phyloP scores from a whole-genome alignment of 371 early-diverging fungal genomes.

The Rhizopus stolonifer region DNA sequence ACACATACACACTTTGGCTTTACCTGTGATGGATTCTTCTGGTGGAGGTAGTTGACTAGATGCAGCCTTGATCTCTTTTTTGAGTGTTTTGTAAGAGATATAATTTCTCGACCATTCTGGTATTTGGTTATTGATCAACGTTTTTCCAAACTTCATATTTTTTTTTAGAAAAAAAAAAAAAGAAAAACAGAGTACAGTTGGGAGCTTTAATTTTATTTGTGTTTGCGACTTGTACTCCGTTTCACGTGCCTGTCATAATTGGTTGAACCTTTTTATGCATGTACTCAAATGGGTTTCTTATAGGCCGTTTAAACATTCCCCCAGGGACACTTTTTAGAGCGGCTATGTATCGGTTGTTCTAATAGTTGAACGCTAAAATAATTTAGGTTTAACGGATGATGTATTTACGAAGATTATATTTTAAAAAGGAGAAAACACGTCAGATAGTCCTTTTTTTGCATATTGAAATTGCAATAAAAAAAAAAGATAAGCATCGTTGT shows the following conservation, averaged over 20 bases:
- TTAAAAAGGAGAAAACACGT: too few relatives aligned
- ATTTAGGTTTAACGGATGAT: too few relatives aligned
- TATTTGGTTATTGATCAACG: conserved; percentile 58
- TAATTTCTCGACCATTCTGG: conserved; percentile 75
- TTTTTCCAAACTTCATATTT: conserved; percentile 75
- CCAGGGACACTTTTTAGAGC: background rate
- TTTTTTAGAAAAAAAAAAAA: conserved; percentile 4
- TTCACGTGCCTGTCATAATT: background rate
- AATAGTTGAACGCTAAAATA: too few relatives aligned
- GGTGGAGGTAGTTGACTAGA: conserved; percentile 33
- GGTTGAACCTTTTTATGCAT: background rate
- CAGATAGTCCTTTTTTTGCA: too few relatives aligned
- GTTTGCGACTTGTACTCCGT: conserved; percentile 1
- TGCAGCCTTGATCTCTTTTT: conserved; percentile 63
- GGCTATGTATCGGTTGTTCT: too few relatives aligned
- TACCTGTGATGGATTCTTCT: conserved; percentile 47
- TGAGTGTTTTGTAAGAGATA: conserved; percentile 65
- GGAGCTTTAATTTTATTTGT: background rate
- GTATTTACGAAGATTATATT: too few relatives aligned
- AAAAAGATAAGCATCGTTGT: too few relatives aligned
- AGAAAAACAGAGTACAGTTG: conserved; percentile 5
- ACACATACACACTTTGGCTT: background rate
- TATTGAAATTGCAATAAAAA: too few relatives aligned
- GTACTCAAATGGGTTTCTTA: too few relatives aligned
- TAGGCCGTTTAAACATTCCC: too few relatives aligned